Conservation (phyloP, 2,329 filamentous ascomycete species). For the Hawksworthiomyces lignivorus region DNA sequence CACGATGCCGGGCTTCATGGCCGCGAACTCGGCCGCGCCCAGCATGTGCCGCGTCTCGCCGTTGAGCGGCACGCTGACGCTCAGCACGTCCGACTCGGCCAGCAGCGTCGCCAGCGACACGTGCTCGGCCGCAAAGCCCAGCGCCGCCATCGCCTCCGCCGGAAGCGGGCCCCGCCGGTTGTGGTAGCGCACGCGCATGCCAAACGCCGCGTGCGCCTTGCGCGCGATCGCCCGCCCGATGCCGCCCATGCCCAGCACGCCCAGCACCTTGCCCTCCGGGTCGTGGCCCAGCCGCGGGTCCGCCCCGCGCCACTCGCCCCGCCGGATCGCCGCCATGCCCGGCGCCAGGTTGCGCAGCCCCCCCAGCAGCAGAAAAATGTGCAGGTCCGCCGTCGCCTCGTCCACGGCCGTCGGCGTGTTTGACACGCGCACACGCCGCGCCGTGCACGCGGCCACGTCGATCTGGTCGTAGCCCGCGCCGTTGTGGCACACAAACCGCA, state of each 20-base stretch:
- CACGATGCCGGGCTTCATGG: conserved; percentile 42
- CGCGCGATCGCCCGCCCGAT: conserved; percentile 46
- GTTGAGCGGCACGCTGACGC: conserved; percentile 40
- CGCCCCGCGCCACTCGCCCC: conserved; percentile 60
- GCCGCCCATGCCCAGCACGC: conserved; percentile 53
- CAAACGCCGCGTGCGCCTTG: conserved; percentile 54
- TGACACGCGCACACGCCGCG: conserved; percentile 60
- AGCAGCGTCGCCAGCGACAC: conserved; percentile 35
- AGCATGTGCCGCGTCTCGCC: conserved; percentile 31
- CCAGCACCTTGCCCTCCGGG: conserved; percentile 44
- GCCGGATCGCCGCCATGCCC: conserved; percentile 57
- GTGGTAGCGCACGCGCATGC: conserved; percentile 49
- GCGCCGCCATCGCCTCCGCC: conserved; percentile 40
- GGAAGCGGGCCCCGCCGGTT: conserved; percentile 37
- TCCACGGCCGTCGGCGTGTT: conserved; percentile 78
- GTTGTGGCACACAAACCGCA: conserved; percentile 55
- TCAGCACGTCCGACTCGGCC: conserved; percentile 37
- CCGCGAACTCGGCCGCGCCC: conserved; percentile 32
- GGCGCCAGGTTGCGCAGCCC: conserved; percentile 67
- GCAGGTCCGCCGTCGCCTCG: conserved; percentile 74
- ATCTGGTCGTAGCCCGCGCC: conserved; percentile 82
- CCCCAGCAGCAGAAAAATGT: conserved; percentile 74
- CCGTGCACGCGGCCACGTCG: conserved; percentile 63
- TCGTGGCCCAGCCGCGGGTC: conserved; percentile 58
- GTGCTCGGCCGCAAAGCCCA: conserved; percentile 46